A percentile compares a stretch with the other conserved stretches of the same genome.
phyloP scores from a whole-genome alignment of 75 land plant species.

The Isoetes taiwanensis region DNA sequence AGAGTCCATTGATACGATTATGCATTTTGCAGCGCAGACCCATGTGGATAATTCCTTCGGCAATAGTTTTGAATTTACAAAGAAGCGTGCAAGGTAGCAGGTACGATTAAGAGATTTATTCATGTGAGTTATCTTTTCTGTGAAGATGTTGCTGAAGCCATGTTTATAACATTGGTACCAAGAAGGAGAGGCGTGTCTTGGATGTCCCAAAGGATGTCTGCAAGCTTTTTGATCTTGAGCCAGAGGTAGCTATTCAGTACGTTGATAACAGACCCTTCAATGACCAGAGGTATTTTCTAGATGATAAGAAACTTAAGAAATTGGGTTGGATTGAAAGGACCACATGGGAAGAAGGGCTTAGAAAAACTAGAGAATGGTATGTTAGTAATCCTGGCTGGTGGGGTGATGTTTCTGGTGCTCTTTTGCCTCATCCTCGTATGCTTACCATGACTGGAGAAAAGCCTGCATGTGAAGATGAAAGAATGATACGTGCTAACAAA shows the following conservation, averaged over 20 bases:
- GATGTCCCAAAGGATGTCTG: constrained; percentile 3
- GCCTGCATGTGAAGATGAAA: background rate
- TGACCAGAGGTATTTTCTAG: constrained; percentile 1
- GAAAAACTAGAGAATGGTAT: background rate
- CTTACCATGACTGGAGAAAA: constrained; percentile 5
- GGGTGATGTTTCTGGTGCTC: constrained; percentile 5
- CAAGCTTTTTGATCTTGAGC: constrained; percentile 1
- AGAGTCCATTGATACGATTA: background rate
- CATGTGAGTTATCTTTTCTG: constrained; percentile 4
- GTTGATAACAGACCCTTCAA: constrained; percentile 6
- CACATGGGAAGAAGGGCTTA: constrained; percentile 1
- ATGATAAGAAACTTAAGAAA: constrained; percentile 5
- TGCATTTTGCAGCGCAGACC: constrained; percentile 7
- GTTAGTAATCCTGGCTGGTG: background rate
- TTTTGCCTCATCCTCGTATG: background rate
- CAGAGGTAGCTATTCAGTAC: background rate
- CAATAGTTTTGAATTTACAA: constrained; percentile 3
- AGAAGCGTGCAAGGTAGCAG: constrained; percentile 6
- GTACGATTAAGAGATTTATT: background rate
- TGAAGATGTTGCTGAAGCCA: constrained; percentile 8
- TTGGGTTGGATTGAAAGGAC: background rate
- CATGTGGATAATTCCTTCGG: constrained; percentile 5
- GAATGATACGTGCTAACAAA: background rate
- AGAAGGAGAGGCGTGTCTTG: constrained; percentile 1
- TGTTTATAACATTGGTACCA: constrained; percentile 6